Conservation (phyloP, 2,329 filamentous ascomycete species). For the Pseudocercospora eumusae region DNA sequence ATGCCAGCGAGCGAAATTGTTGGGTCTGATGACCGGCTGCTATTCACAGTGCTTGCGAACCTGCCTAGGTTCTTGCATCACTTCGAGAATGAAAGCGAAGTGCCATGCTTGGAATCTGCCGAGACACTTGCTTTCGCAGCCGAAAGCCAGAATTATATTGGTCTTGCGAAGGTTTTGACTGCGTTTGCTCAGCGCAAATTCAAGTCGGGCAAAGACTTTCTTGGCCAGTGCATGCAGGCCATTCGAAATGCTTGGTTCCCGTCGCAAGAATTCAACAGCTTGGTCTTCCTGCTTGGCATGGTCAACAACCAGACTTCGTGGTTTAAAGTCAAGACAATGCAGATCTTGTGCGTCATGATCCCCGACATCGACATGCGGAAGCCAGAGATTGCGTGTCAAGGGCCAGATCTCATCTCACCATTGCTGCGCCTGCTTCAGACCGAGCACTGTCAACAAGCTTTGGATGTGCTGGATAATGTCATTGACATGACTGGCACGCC, state of each 20-base stretch:
- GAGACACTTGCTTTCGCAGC: constrained; percentile 71
- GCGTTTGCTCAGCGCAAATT: constrained; percentile 69
- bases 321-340: constrained; percentile 93
- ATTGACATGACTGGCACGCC: constrained; percentile 86
- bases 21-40: constrained; percentile 76
- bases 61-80: constrained; percentile 80
- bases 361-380: constrained; percentile 92
- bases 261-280: constrained; percentile 75
- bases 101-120: constrained; percentile 63
- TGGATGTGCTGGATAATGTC: constrained; percentile 90
- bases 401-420: constrained; percentile 92
- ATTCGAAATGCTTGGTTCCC: constrained; percentile 79
- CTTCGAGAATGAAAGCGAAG: constrained; percentile 66
- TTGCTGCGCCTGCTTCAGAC: constrained; percentile 86
- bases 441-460: constrained; percentile 87
- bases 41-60: constrained; percentile 89
- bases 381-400: constrained; percentile 83
- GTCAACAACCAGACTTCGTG: constrained; percentile 85
- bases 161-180: constrained; percentile 68
- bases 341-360: constrained; percentile 79
- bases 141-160: constrained; percentile 67
- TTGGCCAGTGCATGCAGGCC: constrained; percentile 70
- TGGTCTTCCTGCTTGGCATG: constrained; percentile 88
- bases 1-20: constrained; percentile 79
- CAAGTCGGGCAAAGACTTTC: constrained; percentile 71